Evolutionary conservation across 2,329 filamentous ascomycete species (phyloP).

Genomic region (Ascochyta pisi): DNA sequence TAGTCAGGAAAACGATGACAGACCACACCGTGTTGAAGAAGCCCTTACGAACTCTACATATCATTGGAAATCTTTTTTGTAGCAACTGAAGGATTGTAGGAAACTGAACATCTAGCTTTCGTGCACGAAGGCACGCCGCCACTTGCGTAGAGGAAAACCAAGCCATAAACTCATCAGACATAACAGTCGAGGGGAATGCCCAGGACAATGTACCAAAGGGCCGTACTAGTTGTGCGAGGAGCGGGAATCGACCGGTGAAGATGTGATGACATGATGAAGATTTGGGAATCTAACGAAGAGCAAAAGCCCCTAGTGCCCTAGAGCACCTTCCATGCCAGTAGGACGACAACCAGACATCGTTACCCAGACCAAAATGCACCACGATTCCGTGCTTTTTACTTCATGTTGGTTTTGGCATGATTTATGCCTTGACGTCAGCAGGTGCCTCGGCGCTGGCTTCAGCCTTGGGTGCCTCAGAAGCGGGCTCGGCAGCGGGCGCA

Average conservation of each 20-base stretch:
- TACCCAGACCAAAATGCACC: conserved; percentile 44
- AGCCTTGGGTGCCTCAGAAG: conserved; percentile 59
- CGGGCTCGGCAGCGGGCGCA: conserved; percentile 60
- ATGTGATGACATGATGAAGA: conserved; percentile 46
- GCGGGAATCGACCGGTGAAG: conserved; percentile 16
- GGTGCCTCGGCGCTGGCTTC: conserved; percentile 47
- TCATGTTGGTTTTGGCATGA: conserved; percentile 27
- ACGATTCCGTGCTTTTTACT: conserved; percentile 44
- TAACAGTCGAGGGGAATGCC: conserved; percentile 23
- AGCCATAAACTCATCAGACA: conserved; percentile 32
- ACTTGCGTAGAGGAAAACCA: conserved; percentile 9
- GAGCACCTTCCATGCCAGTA: conserved; percentile 40
- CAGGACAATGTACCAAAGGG: conserved; percentile 21
- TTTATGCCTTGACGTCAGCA: conserved; percentile 68
- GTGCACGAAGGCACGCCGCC: conserved; percentile 14
- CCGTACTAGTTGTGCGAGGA: conserved; percentile 21
- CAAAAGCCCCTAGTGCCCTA: conserved; percentile 41
- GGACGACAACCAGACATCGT: conserved; percentile 40
- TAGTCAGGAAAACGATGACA: not conserved
- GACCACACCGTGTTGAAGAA: conserved; percentile 8
- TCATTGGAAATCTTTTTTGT: conserved; percentile 29
- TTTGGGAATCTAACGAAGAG: conserved; percentile 49
- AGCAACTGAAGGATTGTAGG: conserved; percentile 25
- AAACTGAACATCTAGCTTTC: conserved; percentile 21
- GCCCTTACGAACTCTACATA: conserved; percentile 24